Evolutionary conservation across 1,284 basidiomycete genomes (phyloP).

Genomic region (Porogramme epimiltina): DNA sequence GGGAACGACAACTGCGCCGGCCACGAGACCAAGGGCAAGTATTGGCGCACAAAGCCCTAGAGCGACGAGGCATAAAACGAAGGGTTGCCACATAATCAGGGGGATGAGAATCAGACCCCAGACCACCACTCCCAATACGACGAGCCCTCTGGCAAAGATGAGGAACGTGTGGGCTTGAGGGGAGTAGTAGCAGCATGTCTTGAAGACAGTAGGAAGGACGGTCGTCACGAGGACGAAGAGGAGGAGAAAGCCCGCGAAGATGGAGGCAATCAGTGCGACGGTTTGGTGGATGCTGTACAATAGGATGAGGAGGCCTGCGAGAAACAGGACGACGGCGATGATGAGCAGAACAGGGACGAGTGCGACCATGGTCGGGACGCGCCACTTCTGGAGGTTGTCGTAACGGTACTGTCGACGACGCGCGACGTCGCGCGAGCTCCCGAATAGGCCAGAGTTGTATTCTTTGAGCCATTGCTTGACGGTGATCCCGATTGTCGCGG

Average conservation of each 20-base stretch:
- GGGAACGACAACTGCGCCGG: too few species aligned
- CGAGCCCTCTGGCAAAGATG: too few species aligned
- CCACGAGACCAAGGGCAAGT: too few species aligned
- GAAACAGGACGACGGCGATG: not conserved
- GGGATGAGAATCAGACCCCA: too few species aligned
- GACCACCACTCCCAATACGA: too few species aligned
- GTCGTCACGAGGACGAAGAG: not conserved
- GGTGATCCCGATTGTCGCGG: not conserved
- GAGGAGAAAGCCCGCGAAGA: not conserved
- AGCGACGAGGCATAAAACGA: too few species aligned
- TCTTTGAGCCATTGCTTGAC: not conserved
- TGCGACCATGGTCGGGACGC: not conserved
- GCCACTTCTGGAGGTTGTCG: not conserved
- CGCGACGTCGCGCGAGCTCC: not conserved
- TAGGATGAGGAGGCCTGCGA: conserved; percentile 1
- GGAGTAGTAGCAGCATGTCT: not conserved
- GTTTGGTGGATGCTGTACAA: not conserved
- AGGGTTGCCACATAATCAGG: too few species aligned
- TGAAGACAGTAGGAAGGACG: not conserved
- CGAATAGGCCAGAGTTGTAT: not conserved
- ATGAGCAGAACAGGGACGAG: not conserved
- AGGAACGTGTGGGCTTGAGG: not conserved
- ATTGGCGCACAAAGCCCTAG: too few species aligned
- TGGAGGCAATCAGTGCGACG: not conserved
- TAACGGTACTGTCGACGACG: not conserved